phyloP scores from a whole-genome alignment of 306 rosid genomes.

The Aeschynomene evenia region DNA sequence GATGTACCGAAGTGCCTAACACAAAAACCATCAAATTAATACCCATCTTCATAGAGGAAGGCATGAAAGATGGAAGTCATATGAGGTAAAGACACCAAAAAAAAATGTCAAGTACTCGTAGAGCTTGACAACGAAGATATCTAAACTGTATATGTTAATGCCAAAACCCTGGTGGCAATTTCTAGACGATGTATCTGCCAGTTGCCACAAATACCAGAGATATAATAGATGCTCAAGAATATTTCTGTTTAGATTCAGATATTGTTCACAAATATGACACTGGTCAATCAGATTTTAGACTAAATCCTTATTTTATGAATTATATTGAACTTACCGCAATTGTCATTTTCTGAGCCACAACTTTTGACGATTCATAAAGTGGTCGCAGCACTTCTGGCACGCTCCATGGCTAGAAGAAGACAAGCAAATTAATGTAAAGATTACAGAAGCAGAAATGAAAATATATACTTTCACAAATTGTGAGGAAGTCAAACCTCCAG shows the following conservation, averaged over 20 bases:
- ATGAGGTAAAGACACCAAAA: background rate
- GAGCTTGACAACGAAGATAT: background rate
- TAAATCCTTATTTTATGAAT: background rate
- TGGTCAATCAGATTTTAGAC: background rate
- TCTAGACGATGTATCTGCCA: background rate
- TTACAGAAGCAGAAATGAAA: background rate
- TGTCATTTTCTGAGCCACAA: conserved; percentile 86
- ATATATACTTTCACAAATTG: background rate
- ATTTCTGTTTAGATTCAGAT: background rate
- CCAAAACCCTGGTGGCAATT: background rate
- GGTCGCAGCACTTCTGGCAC: conserved; percentile 98
- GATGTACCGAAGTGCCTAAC: conserved; percentile 79
- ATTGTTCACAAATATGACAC: background rate
- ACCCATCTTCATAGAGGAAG: background rate
- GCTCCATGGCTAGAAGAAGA: conserved; percentile 74
- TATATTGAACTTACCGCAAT: conserved; percentile 66
- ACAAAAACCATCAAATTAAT: conserved; percentile 33
- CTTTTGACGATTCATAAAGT: conserved; percentile 90
- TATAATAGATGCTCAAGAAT: background rate
- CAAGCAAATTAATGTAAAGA: conserved; percentile 7
- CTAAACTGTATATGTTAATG: background rate
- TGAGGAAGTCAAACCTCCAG: conserved; percentile 66
- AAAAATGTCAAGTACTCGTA: background rate
- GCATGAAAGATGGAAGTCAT: background rate
- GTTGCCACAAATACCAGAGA: background rate